Evolutionary conservation across 2,329 filamentous ascomycete species (phyloP), one percentile per base, ranked within the genome.

Genomic region (Colletotrichum sp.): DNA sequence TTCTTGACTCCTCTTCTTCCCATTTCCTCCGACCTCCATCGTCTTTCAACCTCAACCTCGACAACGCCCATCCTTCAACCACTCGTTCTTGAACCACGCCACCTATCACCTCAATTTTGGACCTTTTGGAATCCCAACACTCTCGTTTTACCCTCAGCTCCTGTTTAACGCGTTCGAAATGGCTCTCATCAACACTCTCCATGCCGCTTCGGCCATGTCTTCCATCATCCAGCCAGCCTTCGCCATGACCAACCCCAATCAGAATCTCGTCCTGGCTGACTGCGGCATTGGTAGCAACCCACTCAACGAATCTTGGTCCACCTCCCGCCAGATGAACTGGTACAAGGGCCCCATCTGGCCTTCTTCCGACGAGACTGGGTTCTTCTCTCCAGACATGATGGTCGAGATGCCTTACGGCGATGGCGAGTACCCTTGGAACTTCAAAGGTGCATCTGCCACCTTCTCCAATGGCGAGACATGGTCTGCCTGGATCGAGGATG

Each of bases 311-410:
- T 79, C 78, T 38, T 86, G 84, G 84, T 86, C 84, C 8, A 86
- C 84, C 7, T 86, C 84, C 58, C 84, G 84, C 54, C 84, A 86
- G 76, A 83, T 86, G 77, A 85, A 86, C 74, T 86, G 84, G 84
- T 86, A 86, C 69, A 68, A 82, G 59, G 80, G 84, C 12, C 80
- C 85, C 57, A 70, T 78, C 38, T 86, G 84, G 84, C 81, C 83
- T 16, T 76, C 78, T 6, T 79, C 79, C 34, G 81, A 79, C 47
- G 81, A 81, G 34, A 76, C 78, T 15, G 83, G 83, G 47, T 83
- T 84, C 13, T 78, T 79, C 16, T 79, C 81, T 31, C 83, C 84
- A 13, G 80, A 85, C 38, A 80, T 84, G 81, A 79, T 81, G 18
- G 82, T 84, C 15, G 79, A 86, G 75, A 79, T 86, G 59, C 84